phyloP scores from a whole-genome alignment of 2,329 filamentous ascomycete species.

The Parafenestella ontariensis region DNA sequence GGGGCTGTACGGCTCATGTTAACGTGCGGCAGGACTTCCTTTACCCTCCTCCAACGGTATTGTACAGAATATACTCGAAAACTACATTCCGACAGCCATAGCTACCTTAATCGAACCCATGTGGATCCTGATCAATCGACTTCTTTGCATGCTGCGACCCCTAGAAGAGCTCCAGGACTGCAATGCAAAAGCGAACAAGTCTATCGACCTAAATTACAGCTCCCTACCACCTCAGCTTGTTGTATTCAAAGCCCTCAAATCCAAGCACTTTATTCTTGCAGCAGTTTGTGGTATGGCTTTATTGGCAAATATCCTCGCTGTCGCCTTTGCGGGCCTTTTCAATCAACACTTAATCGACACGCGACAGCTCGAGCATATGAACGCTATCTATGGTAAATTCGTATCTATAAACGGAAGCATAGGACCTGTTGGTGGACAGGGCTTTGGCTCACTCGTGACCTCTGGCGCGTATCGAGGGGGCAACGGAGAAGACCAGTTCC shows the following conservation, averaged over 20 bases:
- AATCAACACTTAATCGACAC: conserved; percentile 43
- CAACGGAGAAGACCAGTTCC: conserved; percentile 48
- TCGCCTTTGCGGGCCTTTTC: conserved; percentile 62
- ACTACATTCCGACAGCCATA: conserved; percentile 62
- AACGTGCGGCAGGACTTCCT: conserved; percentile 40
- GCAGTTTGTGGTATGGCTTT: conserved; percentile 58
- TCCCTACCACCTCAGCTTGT: conserved; percentile 64
- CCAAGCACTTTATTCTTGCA: conserved; percentile 56
- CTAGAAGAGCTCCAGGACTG: conserved; percentile 59
- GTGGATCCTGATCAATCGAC: conserved; percentile 63
- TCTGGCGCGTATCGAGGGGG: conserved; percentile 40
- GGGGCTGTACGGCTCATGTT: neutral
- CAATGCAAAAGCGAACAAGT: conserved; percentile 37
- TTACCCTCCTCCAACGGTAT: conserved; percentile 47
- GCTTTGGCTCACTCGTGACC: neutral
- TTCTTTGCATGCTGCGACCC: conserved; percentile 63
- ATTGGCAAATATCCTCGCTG: conserved; percentile 60
- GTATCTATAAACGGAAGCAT: conserved; percentile 36
- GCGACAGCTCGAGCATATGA: neutral
- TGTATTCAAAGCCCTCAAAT: conserved; percentile 54
- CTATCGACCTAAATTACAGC: conserved; percentile 58
- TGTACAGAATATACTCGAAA: conserved; percentile 52
- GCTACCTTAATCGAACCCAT: conserved; percentile 65
- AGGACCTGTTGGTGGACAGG: conserved; percentile 4
- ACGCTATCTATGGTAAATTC: conserved; percentile 36